Conservation (phyloP, 257 asterid species). For the Nicotiana otophora region DNA sequence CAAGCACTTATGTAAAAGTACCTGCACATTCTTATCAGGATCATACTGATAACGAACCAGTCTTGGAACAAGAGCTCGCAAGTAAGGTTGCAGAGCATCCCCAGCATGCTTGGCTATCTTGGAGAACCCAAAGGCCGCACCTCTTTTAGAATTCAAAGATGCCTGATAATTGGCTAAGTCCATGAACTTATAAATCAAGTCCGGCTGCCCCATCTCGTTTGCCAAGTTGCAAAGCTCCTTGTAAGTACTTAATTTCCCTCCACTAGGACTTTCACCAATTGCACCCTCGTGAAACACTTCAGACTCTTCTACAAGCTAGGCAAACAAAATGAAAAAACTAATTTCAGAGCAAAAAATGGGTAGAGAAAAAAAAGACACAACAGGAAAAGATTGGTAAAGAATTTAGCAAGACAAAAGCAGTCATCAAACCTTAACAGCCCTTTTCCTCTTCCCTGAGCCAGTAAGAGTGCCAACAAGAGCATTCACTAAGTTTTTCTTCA, state of each 20-base stretch:
- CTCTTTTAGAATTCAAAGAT: constrained; percentile 91
- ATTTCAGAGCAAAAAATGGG: neutral
- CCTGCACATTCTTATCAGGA: constrained; percentile 99
- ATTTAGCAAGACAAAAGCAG: constrained; percentile 12
- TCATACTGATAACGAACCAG: constrained; percentile 94
- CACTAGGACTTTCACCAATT: constrained; percentile 90
- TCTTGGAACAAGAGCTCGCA: constrained; percentile 78
- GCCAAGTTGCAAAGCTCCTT: constrained; percentile 96
- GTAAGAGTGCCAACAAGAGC: constrained; percentile 96
- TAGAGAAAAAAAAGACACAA: neutral
- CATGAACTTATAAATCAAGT: constrained; percentile 93
- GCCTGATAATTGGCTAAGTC: constrained; percentile 95
- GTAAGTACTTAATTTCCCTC: constrained; percentile 93
- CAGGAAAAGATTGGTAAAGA: constrained; percentile 1
- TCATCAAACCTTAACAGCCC: constrained; percentile 78
- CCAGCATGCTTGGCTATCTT: constrained; percentile 98
- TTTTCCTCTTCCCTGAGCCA: constrained; percentile 96
- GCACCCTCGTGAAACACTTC: constrained; percentile 93
- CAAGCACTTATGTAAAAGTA: constrained; percentile 15
- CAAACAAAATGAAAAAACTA: constrained; percentile 2
- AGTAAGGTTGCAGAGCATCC: constrained; percentile 86
- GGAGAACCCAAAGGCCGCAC: constrained; percentile 98
- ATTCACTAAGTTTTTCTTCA: constrained; percentile 81
- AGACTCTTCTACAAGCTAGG: constrained; percentile 82
- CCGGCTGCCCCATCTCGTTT: constrained; percentile 99